phyloP scores from a whole-genome alignment of 2,329 filamentous ascomycete genomes.

The Sarocladium brachiariae region DNA sequence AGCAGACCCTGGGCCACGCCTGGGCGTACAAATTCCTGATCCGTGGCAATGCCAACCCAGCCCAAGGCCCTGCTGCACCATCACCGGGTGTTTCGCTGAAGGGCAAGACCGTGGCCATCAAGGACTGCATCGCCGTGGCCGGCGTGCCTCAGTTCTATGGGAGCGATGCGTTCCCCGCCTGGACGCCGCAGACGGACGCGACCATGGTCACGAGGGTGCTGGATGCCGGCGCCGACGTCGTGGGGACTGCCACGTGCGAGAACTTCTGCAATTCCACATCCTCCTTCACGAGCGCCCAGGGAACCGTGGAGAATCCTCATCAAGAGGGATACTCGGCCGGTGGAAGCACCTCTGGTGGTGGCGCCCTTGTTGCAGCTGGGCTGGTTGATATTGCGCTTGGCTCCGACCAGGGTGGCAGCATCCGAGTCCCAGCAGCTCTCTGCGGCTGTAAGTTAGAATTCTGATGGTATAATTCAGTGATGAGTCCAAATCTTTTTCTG shows the following conservation, averaged over 20 bases:
- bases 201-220: conserved; percentile 44
- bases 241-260: conserved; percentile 46
- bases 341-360: conserved; percentile 42
- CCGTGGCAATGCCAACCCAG: conserved; percentile 18
- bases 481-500: too few species aligned
- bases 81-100: too few species aligned
- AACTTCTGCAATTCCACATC: conserved; percentile 44
- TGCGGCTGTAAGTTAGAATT: conserved; percentile 27
- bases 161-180: conserved; percentile 40
- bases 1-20: conserved; percentile 39
- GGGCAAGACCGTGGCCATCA: conserved; percentile 42
- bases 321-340: conserved; percentile 38
- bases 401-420: conserved; percentile 41
- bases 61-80: too few species aligned
- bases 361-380: conserved; percentile 36
- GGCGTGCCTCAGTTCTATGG: conserved; percentile 47
- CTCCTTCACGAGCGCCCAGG: conserved; percentile 39
- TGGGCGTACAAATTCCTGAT: conserved; percentile 47
- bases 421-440: conserved; percentile 35
- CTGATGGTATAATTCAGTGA: too few species aligned
- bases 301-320: conserved; percentile 39
- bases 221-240: conserved; percentile 42
- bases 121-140: conserved; percentile 49
- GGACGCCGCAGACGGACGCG: conserved; percentile 46
- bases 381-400: conserved; percentile 38